A percentile compares a stretch with the other conserved stretches of the same genome.
These are phyloP conservation scores for Mucor ambiguus DNA, from an alignment of 371 early-diverging fungal genomes.

Conservation along the genomic window DNA sequence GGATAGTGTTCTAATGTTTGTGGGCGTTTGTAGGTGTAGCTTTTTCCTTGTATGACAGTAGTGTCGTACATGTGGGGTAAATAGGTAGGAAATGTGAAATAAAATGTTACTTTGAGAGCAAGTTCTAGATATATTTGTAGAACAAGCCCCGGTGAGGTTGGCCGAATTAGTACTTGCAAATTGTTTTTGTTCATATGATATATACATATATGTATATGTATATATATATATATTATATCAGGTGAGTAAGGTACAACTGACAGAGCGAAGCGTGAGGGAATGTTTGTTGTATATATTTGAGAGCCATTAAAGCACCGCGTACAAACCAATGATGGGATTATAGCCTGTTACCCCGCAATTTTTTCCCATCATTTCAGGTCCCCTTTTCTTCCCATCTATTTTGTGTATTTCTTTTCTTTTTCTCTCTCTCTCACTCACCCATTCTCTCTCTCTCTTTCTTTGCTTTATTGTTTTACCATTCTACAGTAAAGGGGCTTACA, in stretches of 20 bases:
- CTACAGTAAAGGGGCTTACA: neutral
- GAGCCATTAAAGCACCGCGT: constrained; percentile 7
- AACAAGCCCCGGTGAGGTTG: neutral
- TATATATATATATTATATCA: neutral
- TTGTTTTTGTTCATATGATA: neutral
- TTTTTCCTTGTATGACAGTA: constrained; percentile 8
- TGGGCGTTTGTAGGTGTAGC: constrained; percentile 6
- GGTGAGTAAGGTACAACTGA: neutral
- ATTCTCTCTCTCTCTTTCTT: neutral
- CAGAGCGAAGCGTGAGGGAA: neutral
- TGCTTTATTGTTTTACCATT: neutral
- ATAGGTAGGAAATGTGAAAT: neutral
- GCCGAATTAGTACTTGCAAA: neutral
- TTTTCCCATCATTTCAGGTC: constrained; percentile 27
- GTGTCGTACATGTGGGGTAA: constrained; percentile 22
- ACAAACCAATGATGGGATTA: neutral
- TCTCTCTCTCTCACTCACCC: neutral
- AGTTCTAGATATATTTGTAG: neutral
- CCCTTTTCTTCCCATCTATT: constrained; percentile 15
- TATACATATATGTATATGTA: neutral
- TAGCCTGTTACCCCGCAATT: constrained; percentile 16
- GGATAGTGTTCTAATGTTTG: neutral
- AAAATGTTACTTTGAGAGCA: constrained; percentile 2
- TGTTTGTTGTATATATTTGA: neutral
- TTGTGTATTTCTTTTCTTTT: constrained; percentile 2